These are phyloP conservation scores for Drechslerella stenobrocha DNA, from an alignment of 2,329 filamentous ascomycete genomes.

Conservation along the genomic window DNA sequence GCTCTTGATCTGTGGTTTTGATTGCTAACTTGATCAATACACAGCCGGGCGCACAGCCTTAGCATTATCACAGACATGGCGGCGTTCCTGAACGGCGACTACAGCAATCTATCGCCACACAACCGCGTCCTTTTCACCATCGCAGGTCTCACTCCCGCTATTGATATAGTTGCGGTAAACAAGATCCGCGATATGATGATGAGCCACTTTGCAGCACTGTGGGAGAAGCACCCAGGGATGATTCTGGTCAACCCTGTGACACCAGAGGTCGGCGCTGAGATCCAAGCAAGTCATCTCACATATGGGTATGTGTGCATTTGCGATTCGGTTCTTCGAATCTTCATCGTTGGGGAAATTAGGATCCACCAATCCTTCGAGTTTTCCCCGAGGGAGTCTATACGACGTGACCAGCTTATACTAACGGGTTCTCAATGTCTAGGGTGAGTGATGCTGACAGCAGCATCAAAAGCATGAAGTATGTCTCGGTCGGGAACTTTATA, in stretches of 20 bases:
- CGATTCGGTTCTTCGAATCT: background rate
- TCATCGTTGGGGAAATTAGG: background rate
- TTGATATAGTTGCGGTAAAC: constrained; percentile 73
- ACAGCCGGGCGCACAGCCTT: constrained; percentile 74
- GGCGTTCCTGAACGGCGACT: constrained; percentile 58
- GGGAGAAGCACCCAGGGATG: constrained; percentile 70
- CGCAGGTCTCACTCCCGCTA: constrained; percentile 66
- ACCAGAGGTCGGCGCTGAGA: constrained; percentile 57
- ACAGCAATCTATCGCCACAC: constrained; percentile 63
- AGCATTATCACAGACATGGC: constrained; percentile 73
- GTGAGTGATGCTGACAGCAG: constrained; percentile 72
- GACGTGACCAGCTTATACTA: no score
- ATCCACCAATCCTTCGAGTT: no score
- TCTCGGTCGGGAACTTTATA: constrained; percentile 79
- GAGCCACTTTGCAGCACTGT: constrained; percentile 74
- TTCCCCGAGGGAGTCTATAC: no score
- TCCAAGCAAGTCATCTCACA: constrained; percentile 32
- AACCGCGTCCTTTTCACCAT: constrained; percentile 72
- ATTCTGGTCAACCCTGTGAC: constrained; percentile 78
- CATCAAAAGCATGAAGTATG: constrained; percentile 80
- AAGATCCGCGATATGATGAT: constrained; percentile 75
- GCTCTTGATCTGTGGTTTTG: background rate
- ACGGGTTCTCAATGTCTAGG: no score
- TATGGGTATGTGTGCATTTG: constrained; percentile 24
- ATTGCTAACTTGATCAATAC: constrained; percentile 59